Evolutionary conservation across 139 green algal species (phyloP), one percentile per base, ranked within the genome.

Genomic region (Micractinium sp.): DNA sequence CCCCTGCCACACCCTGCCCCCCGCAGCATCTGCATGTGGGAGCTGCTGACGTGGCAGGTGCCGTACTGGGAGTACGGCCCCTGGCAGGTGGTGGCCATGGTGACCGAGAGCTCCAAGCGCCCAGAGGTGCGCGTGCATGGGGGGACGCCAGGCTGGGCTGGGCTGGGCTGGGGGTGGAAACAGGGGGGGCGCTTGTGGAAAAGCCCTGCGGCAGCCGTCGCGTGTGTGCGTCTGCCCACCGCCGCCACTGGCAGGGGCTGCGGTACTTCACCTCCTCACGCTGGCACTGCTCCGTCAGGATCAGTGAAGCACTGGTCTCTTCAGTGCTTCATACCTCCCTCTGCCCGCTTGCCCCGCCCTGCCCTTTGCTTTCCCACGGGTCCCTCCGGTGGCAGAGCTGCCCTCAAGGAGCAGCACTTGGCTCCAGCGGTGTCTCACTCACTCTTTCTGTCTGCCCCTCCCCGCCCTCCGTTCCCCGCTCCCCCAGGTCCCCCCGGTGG

Each of bases 1-100:
- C 33, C 47, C 53, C 80, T 39, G 23, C n/a, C 80, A 19, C n/a
- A 27, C 29, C 19, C 29, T 38, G 16, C n/a, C 3, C 53, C 20
- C 12, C 9, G 63, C 83, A 87, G 83, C 83, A 87, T 87, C 67
- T 87, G 83, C 88, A 90, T 94, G 90, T 95, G 93, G 93, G 93
- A 95, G 93, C 76, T 97, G 92, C 90, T 97, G 67, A 97, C 96
- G 56, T 97, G 94, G 96, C 92, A 95, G 90, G 92, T 96, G 90
- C 96, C 96, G 15, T 98, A 94, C 87, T 82, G 91, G 53, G 88
- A 92, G 19, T 88, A 71, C 47, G 85, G 87, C 7, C 89, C 93
- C 23, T 95, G 92, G 92, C 93, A 95, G 90, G 90, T 93, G 53
- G 60, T 88, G 53, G 83, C 73, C 67, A 81, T 90, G 80, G 76